A percentile compares a stretch with the other conserved stretches of the same genome.
Conservation (phyloP, 148 eudicot species). For the Talinum fruticosum region DNA sequence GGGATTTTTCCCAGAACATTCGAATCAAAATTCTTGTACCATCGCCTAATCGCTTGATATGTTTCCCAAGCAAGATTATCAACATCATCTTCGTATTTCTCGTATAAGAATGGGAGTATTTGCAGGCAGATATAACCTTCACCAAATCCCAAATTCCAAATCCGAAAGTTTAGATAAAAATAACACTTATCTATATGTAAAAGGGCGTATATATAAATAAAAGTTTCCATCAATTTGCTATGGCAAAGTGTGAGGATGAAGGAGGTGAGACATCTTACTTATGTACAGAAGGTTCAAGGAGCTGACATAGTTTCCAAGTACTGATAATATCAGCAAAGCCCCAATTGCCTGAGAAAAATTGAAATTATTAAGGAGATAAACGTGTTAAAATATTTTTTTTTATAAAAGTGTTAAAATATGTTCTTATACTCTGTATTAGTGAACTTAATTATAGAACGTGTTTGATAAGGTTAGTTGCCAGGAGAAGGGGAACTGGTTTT, state of each 20-base stretch:
- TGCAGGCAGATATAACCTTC: conserved; percentile 35
- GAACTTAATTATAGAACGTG: no score
- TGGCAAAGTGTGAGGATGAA: neutral
- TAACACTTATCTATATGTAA: no score
- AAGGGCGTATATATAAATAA: no score
- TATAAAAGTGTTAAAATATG: no score
- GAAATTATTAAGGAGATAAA: neutral
- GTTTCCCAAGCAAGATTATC: conserved; percentile 35
- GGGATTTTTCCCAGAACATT: conserved; percentile 48
- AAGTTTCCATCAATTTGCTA: no score
- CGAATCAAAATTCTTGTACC: conserved; percentile 42
- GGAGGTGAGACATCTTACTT: conserved; percentile 34
- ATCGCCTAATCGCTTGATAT: conserved; percentile 19
- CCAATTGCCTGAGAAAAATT: conserved; percentile 27
- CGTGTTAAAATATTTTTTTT: no score
- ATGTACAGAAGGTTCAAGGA: conserved; percentile 51
- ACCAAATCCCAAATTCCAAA: no score
- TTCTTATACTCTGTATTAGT: no score
- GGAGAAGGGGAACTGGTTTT: no score
- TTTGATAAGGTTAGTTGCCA: no score
- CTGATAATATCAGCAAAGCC: conserved; percentile 41
- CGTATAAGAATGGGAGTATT: conserved; percentile 55
- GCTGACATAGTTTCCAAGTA: conserved; percentile 48
- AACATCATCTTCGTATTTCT: conserved; percentile 48
- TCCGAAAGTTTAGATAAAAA: no score